Conservation (phyloP, 2,329 filamentous ascomycete genomes). For the Ophiostoma australiae region DNA sequence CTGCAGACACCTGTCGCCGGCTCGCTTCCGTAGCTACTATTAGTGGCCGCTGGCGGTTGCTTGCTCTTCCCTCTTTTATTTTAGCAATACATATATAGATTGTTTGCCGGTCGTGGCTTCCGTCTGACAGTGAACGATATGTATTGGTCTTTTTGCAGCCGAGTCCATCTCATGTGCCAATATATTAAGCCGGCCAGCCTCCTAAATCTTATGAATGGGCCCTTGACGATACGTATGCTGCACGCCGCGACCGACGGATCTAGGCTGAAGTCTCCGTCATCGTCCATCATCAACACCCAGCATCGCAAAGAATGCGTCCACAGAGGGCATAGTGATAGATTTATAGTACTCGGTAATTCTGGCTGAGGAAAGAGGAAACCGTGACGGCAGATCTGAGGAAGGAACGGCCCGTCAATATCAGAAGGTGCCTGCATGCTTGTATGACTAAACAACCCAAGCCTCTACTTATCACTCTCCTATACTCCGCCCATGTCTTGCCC, state of each 20-base stretch:
- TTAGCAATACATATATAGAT: no score
- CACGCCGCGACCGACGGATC: neutral
- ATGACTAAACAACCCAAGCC: neutral
- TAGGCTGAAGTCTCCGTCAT: neutral
- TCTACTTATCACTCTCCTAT: neutral
- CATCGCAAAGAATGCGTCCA: neutral
- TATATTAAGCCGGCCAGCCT: neutral
- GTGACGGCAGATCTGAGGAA: neutral
- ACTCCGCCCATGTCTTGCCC: neutral
- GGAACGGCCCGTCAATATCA: constrained; percentile 1
- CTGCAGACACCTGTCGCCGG: neutral
- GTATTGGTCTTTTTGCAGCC: neutral
- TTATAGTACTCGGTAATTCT: neutral
- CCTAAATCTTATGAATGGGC: neutral
- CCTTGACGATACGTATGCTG: neutral
- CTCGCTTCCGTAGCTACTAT: constrained; percentile 3
- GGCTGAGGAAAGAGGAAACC: neutral
- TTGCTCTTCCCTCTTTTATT: neutral
- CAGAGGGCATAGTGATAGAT: neutral
- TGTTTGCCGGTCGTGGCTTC: neutral
- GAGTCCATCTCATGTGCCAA: neutral
- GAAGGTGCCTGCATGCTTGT: neutral
- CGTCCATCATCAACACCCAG: neutral
- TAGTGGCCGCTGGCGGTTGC: neutral
- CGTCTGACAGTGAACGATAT: neutral